Evolutionary conservation across 345 rosid genomes (phyloP), one percentile per base, ranked within the genome.

Genomic region (Gossypium arboreum): DNA sequence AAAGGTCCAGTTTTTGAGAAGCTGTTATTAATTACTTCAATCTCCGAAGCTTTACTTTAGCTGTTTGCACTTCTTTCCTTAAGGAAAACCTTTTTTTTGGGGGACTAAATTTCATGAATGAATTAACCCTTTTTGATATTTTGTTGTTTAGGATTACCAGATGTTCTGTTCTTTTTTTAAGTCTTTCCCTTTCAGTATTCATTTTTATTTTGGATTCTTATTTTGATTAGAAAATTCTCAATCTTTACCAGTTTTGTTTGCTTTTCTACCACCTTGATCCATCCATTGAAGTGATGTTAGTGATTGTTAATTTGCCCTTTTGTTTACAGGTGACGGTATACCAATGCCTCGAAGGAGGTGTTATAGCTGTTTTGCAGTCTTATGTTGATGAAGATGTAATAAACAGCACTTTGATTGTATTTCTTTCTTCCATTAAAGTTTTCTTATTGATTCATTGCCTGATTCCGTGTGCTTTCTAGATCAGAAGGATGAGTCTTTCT

Each of bases 401-500:
- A 70, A 77, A 72, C 25, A 34, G 24, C 68, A 13, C 50, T 16
- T 8, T 54, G 45, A 12, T 67, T 54, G n/a, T 12, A 10, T 73
- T 76, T 52, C 1, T 20, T 45, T 76, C 65, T 51, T 48, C 25
- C 24, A 25, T 47, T n/a, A 9, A 47, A 16, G 15, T 47, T 73
- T 22, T 73, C 17, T 51, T 69, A 51, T 51, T 27, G 60, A 17
- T 9, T 51, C 2, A 27, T 17, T 51, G 16, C 73, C 17, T 51
- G 60, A 69, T 81, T 90, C 79, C 79, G 75, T 83, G 73, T 88
- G 80, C 77, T 81, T 52, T 84, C 80, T 91, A 84, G 89, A 83
- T 84, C 93, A 95, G 99, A 95, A 93, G 89, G 98, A 92, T 3
- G 99, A 95, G 84, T 91, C 97, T 1, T 95, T 95, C 82, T 91